These are phyloP conservation scores for Scalesia atractyloides DNA, from an alignment of 129 eudicot species.

Conservation along the genomic window DNA sequence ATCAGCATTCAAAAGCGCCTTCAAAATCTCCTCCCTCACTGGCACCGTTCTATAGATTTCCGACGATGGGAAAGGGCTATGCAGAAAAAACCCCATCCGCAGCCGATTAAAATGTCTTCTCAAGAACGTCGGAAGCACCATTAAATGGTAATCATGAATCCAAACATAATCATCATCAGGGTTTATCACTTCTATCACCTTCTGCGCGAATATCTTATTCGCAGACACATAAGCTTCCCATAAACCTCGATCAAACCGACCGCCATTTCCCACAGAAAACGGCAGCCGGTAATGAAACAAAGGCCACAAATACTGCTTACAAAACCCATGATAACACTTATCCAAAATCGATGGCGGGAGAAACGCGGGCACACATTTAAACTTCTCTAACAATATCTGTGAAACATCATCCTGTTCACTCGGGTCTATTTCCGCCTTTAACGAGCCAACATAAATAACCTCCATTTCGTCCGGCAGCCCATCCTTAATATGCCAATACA, in stretches of 20 bases:
- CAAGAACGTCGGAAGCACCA: slow-evolving; percentile 67
- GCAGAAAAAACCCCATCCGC: slow-evolving; percentile 64
- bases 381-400: slow-evolving; percentile 51
- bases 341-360: slow-evolving; percentile 41
- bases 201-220: slow-evolving; percentile 60
- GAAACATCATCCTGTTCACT: slow-evolving; percentile 60
- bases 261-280: slow-evolving; percentile 53
- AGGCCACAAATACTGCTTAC: slow-evolving; percentile 68
- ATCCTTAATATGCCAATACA: slow-evolving; percentile 49
- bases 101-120: slow-evolving; percentile 54
- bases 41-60: slow-evolving; percentile 65
- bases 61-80: slow-evolving; percentile 63
- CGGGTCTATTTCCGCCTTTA: slow-evolving; percentile 46
- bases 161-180: slow-evolving; percentile 70
- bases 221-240: slow-evolving; percentile 81
- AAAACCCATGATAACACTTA: slow-evolving; percentile 59
- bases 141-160: slow-evolving; percentile 68
- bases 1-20: slow-evolving; percentile 56
- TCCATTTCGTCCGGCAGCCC: slow-evolving; percentile 65
- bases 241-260: slow-evolving; percentile 56
- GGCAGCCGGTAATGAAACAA: slow-evolving; percentile 61
- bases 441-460: slow-evolving; percentile 56
- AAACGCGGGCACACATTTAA: slow-evolving; percentile 62
- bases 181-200: slow-evolving; percentile 62
- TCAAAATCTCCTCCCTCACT: slow-evolving; percentile 53